phyloP scores from a whole-genome alignment of 257 asterid species.

The Lantana camara region DNA sequence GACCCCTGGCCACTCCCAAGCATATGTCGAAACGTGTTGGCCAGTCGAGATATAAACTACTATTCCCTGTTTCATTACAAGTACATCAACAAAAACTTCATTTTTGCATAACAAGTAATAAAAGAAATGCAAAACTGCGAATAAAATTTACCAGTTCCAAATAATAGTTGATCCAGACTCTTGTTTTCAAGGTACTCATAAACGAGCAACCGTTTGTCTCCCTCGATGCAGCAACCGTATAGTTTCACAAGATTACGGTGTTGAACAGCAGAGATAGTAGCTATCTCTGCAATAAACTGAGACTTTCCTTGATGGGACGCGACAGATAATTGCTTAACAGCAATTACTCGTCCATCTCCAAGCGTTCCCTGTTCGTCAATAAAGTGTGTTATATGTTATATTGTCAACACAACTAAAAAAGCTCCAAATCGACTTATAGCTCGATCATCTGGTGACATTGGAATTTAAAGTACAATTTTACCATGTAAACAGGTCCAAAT shows the following conservation, averaged over 20 bases:
- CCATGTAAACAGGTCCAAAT: slow-evolving; percentile 91
- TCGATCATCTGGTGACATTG: not conserved
- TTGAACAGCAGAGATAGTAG: slow-evolving; percentile 90
- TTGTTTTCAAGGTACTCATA: slow-evolving; percentile 85
- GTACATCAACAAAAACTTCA: not conserved
- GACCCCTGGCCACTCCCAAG: slow-evolving; percentile 75
- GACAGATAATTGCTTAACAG: slow-evolving; percentile 80
- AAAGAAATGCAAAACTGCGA: too few species aligned
- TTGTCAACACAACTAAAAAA: not conserved
- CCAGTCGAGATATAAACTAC: slow-evolving; percentile 62
- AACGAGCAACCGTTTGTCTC: slow-evolving; percentile 73
- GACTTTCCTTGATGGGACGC: slow-evolving; percentile 87
- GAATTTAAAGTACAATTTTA: slow-evolving; percentile 19
- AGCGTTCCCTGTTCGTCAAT: slow-evolving; percentile 58
- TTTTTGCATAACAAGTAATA: not conserved
- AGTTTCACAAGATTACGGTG: slow-evolving; percentile 90
- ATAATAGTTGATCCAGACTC: slow-evolving; percentile 58
- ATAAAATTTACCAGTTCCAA: too few species aligned
- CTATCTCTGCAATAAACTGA: slow-evolving; percentile 89
- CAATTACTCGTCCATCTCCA: slow-evolving; percentile 69
- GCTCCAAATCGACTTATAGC: not conserved
- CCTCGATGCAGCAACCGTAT: slow-evolving; percentile 91
- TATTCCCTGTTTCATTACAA: slow-evolving; percentile 39
- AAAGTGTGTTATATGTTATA: not conserved
- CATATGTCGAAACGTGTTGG: slow-evolving; percentile 67